Conservation (phyloP, 2,329 filamentous ascomycete genomes). For the Chaetomiaceae sp. region DNA sequence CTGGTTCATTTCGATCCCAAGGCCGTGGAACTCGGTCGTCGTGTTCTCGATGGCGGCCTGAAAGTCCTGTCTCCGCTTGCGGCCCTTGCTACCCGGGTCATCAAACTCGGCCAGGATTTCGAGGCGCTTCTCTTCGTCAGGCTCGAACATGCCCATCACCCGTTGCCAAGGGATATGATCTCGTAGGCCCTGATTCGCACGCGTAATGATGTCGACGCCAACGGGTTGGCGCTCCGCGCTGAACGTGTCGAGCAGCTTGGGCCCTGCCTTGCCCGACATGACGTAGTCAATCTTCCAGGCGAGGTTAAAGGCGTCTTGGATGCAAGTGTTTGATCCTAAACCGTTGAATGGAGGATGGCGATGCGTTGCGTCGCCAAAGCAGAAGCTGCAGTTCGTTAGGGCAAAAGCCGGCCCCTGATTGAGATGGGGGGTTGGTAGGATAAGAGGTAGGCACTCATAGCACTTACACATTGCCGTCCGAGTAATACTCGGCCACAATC, state of each 20-base stretch:
- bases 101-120: slow-evolving; percentile 40
- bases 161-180: slow-evolving; percentile 47
- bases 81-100: slow-evolving; percentile 36
- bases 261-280: slow-evolving; percentile 35
- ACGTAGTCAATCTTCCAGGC: slow-evolving; percentile 54
- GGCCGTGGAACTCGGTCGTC: slow-evolving; percentile 48
- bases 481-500: slow-evolving; percentile 54
- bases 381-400: too few species aligned
- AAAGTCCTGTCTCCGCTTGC: slow-evolving; percentile 36
- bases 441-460: too few species aligned
- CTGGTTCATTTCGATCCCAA: slow-evolving; percentile 59
- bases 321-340: slow-evolving; percentile 55
- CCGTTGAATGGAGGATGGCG: slow-evolving; percentile 55
- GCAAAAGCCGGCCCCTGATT: too few species aligned
- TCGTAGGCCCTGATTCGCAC: slow-evolving; percentile 54
- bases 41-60: slow-evolving; percentile 40
- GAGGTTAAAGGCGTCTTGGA: slow-evolving; percentile 53
- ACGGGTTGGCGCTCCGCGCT: slow-evolving; percentile 47
- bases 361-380: slow-evolving; percentile 55
- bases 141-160: slow-evolving; percentile 41
- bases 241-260: slow-evolving; percentile 41
- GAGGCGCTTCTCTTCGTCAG: slow-evolving; percentile 37
- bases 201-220: slow-evolving; percentile 43
- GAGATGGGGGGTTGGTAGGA: too few species aligned
- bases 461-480: slow-evolving; percentile 39